A percentile compares a stretch with the other conserved stretches of the same genome.
Evolutionary conservation across 495 filamentous ascomycete genomes (phyloP).

Genomic region (Penicillium desertorum): DNA sequence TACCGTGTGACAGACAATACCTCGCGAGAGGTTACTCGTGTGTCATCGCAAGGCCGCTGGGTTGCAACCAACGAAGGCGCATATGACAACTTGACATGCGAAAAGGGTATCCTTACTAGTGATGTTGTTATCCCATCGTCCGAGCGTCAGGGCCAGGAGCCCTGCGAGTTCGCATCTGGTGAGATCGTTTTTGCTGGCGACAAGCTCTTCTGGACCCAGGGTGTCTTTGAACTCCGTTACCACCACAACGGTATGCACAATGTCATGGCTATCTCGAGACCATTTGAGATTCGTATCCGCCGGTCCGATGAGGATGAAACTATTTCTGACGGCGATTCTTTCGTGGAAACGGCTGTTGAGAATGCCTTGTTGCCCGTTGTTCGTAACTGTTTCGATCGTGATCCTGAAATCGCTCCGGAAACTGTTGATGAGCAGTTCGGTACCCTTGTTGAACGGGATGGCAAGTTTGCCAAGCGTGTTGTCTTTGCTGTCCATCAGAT

Average conservation of each 20-base stretch:
- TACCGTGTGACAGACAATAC: slow-evolving; percentile 94
- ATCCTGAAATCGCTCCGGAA: slow-evolving; percentile 86
- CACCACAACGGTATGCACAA: slow-evolving; percentile 93
- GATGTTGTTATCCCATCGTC: slow-evolving; percentile 53
- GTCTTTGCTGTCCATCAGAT: slow-evolving; percentile 95
- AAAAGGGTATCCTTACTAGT: slow-evolving; percentile 73
- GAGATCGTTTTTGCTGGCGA: slow-evolving; percentile 89
- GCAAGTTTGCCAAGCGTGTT: slow-evolving; percentile 82
- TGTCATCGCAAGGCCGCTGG: slow-evolving; percentile 90
- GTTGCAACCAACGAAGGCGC: slow-evolving; percentile 72
- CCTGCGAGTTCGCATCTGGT: slow-evolving; percentile 51
- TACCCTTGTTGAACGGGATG: slow-evolving; percentile 74
- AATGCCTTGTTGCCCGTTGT: slow-evolving; percentile 76
- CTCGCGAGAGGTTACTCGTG: slow-evolving; percentile 75
- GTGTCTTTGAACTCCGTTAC: slow-evolving; percentile 94
- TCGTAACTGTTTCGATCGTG: slow-evolving; percentile 86
- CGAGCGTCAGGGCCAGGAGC: slow-evolving; percentile 47
- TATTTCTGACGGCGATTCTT: slow-evolving; percentile 48
- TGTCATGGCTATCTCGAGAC: slow-evolving; percentile 93
- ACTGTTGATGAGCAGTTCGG: slow-evolving; percentile 81
- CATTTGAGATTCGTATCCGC: slow-evolving; percentile 83
- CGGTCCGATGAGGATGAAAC: slow-evolving; percentile 70
- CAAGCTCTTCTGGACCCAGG: slow-evolving; percentile 96
- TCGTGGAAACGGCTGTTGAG: slow-evolving; percentile 63
- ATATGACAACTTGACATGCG: slow-evolving; percentile 73